Percentiles rank a stretch among this genome's conserved stretches.
These are phyloP conservation scores for Lipomyces kockii DNA, from an alignment of 805 yeast species.

Conservation along the genomic window DNA sequence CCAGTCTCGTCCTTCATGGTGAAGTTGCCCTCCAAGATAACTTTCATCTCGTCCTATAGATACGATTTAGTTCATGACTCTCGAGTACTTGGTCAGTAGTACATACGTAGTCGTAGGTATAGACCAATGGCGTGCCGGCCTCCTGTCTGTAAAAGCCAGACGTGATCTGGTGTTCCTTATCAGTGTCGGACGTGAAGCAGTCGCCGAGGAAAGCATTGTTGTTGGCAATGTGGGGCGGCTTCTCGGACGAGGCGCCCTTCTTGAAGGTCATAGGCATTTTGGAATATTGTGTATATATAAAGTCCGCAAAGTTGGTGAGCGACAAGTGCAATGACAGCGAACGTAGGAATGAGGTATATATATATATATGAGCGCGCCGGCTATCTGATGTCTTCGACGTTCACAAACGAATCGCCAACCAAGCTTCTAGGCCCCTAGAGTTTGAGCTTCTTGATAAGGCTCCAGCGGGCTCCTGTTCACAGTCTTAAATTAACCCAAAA, in stretches of 20 bases:
- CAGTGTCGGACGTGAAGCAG: constrained; percentile 63
- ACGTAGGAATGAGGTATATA: too few relatives aligned
- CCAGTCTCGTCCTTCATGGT: constrained; percentile 68
- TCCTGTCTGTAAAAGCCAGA: constrained; percentile 75
- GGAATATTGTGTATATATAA: too few relatives aligned
- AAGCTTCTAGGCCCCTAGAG: too few relatives aligned
- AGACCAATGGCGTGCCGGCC: constrained; percentile 69
- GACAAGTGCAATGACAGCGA: too few relatives aligned
- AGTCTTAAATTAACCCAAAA: background rate
- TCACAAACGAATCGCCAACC: too few relatives aligned
- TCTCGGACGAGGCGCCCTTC: constrained; percentile 38
- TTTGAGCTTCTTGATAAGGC: background rate
- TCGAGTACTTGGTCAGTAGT: background rate
- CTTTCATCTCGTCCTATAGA: constrained; percentile 65
- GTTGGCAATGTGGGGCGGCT: constrained; percentile 64
- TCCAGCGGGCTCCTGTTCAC: background rate
- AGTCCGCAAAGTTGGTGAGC: too few relatives aligned
- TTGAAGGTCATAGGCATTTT: constrained; percentile 38
- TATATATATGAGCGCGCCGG: too few relatives aligned
- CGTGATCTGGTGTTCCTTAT: constrained; percentile 61
- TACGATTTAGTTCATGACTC: background rate
- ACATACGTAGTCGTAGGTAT: constrained; percentile 54
- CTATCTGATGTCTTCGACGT: too few relatives aligned
- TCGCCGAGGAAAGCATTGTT: constrained; percentile 74
- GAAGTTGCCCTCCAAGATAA: constrained; percentile 71